phyloP scores from a whole-genome alignment of 176 grass and related monocot species.

The Phyllostachys edulis region DNA sequence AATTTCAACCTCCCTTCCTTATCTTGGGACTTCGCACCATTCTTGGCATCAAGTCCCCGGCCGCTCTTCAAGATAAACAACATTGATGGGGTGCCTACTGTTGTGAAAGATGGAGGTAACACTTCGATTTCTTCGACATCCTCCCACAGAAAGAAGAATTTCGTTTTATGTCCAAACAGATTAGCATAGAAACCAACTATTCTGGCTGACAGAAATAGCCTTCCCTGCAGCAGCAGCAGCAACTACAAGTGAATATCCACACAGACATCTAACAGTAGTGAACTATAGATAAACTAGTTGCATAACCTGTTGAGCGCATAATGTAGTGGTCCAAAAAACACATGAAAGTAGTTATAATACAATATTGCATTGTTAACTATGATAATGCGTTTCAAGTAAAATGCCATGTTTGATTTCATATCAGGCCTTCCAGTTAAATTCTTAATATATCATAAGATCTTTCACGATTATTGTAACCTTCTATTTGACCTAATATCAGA shows the following conservation, averaged over 20 bases:
- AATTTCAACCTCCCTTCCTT: slow-evolving; percentile 82
- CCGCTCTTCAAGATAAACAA: slow-evolving; percentile 63
- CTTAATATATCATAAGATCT: background rate
- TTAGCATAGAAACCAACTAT: slow-evolving; percentile 82
- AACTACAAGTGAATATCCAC: background rate
- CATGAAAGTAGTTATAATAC: background rate
- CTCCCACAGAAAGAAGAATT: slow-evolving; percentile 92
- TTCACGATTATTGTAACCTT: background rate
- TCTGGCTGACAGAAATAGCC: slow-evolving; percentile 79
- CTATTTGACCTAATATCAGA: background rate
- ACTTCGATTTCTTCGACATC: slow-evolving; percentile 76
- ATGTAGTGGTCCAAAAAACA: background rate
- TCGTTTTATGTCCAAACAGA: slow-evolving; percentile 89
- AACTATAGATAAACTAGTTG: background rate
- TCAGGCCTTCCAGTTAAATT: background rate
- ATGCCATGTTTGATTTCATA: slow-evolving; percentile 4
- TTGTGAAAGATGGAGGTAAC: slow-evolving; percentile 61
- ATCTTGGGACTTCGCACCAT: slow-evolving; percentile 71
- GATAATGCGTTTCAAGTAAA: background rate
- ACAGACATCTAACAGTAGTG: background rate
- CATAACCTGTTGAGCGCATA: background rate
- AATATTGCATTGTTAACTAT: background rate
- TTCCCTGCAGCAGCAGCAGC: slow-evolving; percentile 52
- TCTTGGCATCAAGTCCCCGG: slow-evolving; percentile 63
- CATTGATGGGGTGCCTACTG: slow-evolving; percentile 59